A percentile compares a stretch with the other conserved stretches of the same genome.
These are phyloP conservation scores for Schoenoplectus triqueter DNA, from an alignment of 202 grass and related monocot species.

Conservation along the genomic window DNA sequence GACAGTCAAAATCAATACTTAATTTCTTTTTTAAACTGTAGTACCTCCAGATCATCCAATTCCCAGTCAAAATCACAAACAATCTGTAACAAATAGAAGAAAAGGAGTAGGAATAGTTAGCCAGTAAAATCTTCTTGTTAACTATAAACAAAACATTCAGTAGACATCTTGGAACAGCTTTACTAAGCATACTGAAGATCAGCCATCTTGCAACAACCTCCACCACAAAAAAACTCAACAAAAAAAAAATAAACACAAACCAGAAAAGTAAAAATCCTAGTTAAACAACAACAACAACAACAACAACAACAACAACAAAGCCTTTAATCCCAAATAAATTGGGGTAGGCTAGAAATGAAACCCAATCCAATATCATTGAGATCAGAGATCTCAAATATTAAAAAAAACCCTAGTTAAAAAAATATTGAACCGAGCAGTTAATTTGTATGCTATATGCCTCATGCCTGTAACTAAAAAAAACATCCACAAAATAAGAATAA, in stretches of 20 bases:
- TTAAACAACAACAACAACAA: too few relatives aligned
- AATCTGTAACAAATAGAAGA: slow-evolving; percentile 57
- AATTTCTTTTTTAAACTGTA: not conserved
- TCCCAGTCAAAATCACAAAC: slow-evolving; percentile 87
- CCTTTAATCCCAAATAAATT: too few relatives aligned
- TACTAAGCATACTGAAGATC: slow-evolving; percentile 14
- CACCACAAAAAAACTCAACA: not conserved
- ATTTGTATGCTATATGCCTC: not conserved
- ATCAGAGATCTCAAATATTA: not conserved
- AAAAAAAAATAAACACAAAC: not conserved
- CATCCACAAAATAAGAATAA: slow-evolving; percentile 1
- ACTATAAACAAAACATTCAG: slow-evolving; percentile 9
- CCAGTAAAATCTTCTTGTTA: not conserved
- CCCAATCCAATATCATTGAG: too few relatives aligned
- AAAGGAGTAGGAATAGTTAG: slow-evolving; percentile 24
- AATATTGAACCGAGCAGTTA: not conserved
- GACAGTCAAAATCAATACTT: not conserved
- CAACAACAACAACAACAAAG: too few relatives aligned
- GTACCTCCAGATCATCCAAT: slow-evolving; percentile 79
- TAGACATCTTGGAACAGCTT: not conserved
- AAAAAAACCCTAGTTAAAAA: not conserved
- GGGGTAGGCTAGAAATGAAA: too few relatives aligned
- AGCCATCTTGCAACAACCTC: not conserved
- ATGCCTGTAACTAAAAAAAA: not conserved
- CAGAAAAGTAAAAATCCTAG: not conserved